Evolutionary conservation across 2,329 filamentous ascomycete genomes (phyloP), one percentile per base, ranked within the genome.

Genomic region (Talaromyces sp.): DNA sequence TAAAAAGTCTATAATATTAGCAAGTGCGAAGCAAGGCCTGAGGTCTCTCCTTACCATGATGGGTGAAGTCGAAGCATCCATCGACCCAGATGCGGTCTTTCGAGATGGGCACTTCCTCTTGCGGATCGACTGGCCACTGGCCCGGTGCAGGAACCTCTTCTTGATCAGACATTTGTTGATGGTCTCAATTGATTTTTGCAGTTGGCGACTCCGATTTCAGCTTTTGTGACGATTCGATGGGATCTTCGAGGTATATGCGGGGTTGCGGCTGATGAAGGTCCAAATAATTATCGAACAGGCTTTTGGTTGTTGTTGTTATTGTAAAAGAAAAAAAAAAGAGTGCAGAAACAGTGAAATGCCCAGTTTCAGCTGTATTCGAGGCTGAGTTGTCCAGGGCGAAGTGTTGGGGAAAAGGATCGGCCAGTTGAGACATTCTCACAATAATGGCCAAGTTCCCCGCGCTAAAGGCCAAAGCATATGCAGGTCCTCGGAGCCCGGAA

Each of bases 21-120:
- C 58, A 28, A 32, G 49, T 33, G 36, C 27, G 27, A 42, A 58
- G 57, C 27, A 42, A 58, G 51, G 27, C 49, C 25, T 17, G 42
- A 28, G 27, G 57, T 51, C n/a, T 27, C 42, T 51, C 52, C 79
- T 67, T 76, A 92, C 91, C 95, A 75, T 98, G 95, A 76, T 99
- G 95, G 79, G 93, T 96, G 78, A 99, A 99, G 81, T 99, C 95
- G 80, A 97, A 99, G 82, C 95, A 99, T 65, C 95, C 95, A 75
- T 99, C 95, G 28, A 99, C 90, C 96, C 96, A 99, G 71, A 99
- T 91, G 67, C 93, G 88, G 69, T 90, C 87, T 61, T 88, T 82
- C 28, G 77, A 79, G 54, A 88, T 80, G 2, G 78, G 72, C 49
- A 84, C 72, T 70, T 86, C 83, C 47, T 86, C 77, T 73, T 88